Base-by-base conservation (phyloP, 805 yeast species). In the Kurtzmaniella cleridarum region DNA sequence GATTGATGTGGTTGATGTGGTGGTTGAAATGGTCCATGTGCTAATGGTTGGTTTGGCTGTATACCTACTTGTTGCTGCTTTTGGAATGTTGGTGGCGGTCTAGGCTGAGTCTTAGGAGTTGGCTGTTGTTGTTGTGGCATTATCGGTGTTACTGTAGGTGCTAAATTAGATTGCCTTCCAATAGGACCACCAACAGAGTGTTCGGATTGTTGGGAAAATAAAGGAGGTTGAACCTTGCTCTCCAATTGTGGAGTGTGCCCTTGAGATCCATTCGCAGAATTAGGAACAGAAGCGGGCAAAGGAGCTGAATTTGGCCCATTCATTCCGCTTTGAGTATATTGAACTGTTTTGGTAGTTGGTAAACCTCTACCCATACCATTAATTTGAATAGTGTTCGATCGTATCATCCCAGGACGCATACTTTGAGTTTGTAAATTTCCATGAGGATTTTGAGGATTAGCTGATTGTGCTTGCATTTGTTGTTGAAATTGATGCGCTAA, bases 231-330 rank as follows among this genome's bases (percentile, higher is more conserved):
- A 5, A 56, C 41, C 36, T 48, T 59, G 34, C 45, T 49, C 5
- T 48, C 50, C 53, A 60, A 51, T 32, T 57, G 64, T 1, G 65
- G 65, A 1, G 65, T 60, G 30, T 53, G 62, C 4, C 51, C 53
- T 26, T 52, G 57, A 5, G 63, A 51, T 18, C 46, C 48, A 2
- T 55, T 54, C 1, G 46, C 48, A 2, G 48, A 41, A 5, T 29
- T 34, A 12, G 39, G 41, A 5, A 23, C 34, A 16, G 36, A 24
- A 10, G 38, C 30, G 10, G 60, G 58, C 23, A 54, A 34, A 3
- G 57, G 55, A 2, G 56, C 59, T 5, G 59, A 49, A 45, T 46
- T 53, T 5, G 56, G 57, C 6, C 54, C 52, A 14, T 50, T 42
- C 36, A 41, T 38, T 29, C 33, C 38, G 34, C 34, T 42, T 3